A percentile compares a stretch with the other conserved stretches of the same genome.
These are phyloP conservation scores for Bipolaris bicolor DNA, from an alignment of 2,329 filamentous ascomycete species.

Conservation along the genomic window DNA sequence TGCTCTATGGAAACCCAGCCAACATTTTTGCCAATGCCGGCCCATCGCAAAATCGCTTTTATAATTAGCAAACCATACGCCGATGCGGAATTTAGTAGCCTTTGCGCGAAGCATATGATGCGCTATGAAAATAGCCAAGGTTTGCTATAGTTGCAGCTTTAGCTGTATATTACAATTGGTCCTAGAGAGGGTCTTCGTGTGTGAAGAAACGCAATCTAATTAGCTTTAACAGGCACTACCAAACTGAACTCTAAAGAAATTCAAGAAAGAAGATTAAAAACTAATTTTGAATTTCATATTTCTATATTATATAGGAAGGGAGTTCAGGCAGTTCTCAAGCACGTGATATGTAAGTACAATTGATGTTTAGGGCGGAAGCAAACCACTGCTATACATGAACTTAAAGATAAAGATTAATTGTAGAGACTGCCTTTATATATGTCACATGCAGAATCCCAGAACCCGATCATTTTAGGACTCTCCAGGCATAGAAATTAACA, in stretches of 20 bases:
- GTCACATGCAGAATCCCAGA: not conserved
- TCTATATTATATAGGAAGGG: no score
- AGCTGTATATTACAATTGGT: no score
- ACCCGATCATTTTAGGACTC: not conserved
- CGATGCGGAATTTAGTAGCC: no score
- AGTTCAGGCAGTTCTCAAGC: not conserved
- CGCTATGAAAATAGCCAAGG: no score
- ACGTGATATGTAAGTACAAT: not conserved
- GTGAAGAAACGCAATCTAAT: no score
- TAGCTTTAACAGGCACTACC: no score
- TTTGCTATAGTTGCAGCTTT: no score
- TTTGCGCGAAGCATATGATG: no score
- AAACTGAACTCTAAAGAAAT: no score
- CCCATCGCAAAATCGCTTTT: not conserved
- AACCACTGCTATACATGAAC: not conserved
- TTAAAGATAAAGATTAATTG: not conserved
- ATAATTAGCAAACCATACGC: slow-evolving; percentile 11
- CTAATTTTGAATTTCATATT: no score
- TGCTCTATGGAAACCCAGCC: slow-evolving; percentile 6
- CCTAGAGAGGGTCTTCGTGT: no score
- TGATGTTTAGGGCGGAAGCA: not conserved
- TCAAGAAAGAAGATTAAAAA: no score
- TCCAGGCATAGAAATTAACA: not conserved
- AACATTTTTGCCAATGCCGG: slow-evolving; percentile 6
- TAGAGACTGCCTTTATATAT: not conserved